Evolutionary conservation across 768 basidiomycete species (phyloP).

Genomic region (Mycena alexandri): DNA sequence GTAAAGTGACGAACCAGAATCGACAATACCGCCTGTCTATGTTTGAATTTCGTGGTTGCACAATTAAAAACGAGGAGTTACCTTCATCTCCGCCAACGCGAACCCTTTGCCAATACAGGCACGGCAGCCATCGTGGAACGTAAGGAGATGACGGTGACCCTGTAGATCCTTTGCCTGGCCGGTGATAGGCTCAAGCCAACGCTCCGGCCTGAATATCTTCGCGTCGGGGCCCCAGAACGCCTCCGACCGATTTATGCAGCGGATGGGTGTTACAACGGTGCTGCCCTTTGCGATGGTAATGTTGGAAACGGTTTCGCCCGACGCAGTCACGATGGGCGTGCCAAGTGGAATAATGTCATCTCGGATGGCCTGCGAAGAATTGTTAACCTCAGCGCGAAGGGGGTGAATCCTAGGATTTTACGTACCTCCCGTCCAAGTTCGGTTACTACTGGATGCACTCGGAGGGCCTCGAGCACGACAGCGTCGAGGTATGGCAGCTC

Average conservation of each 20-base stretch:
- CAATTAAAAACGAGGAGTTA: not conserved
- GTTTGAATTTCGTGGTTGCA: not conserved
- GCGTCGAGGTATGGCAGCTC: constrained; percentile 57
- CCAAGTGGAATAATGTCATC: constrained; percentile 56
- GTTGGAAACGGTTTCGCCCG: constrained; percentile 45
- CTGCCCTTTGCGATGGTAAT: constrained; percentile 56
- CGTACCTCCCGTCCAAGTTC: constrained; percentile 49
- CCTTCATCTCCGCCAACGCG: constrained; percentile 48
- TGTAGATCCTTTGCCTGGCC: constrained; percentile 48
- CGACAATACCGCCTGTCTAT: constrained; percentile 39
- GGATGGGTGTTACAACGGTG: constrained; percentile 52
- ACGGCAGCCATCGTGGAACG: constrained; percentile 60
- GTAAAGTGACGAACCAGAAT: constrained; percentile 47
- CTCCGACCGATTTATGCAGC: constrained; percentile 54
- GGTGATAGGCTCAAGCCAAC: constrained; percentile 53
- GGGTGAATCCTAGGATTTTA: too few relatives aligned
- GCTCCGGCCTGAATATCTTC: constrained; percentile 57
- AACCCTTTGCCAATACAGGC: constrained; percentile 59
- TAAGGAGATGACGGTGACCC: constrained; percentile 55
- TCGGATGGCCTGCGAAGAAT: constrained; percentile 46
- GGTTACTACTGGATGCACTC: constrained; percentile 51
- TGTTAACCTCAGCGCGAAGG: too few relatives aligned
- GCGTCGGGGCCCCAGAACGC: constrained; percentile 60
- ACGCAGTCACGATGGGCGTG: constrained; percentile 44
- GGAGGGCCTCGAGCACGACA: constrained; percentile 53